Conservation (phyloP, 2,329 filamentous ascomycete genomes). For the Arthroderma uncinatum region DNA sequence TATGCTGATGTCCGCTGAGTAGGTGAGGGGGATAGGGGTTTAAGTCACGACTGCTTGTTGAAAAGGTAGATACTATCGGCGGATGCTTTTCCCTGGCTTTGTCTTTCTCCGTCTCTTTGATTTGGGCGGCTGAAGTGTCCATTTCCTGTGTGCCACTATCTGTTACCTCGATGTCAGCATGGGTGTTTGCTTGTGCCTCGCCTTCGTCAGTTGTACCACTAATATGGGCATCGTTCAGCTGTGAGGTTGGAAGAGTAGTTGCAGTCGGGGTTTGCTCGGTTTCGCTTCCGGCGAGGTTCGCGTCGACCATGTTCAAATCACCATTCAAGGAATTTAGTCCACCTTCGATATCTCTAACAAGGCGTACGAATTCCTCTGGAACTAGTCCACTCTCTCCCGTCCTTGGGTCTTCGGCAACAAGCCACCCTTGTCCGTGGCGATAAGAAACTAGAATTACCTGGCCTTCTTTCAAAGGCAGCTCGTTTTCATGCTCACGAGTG, state of each 20-base stretch:
- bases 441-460: constrained; percentile 97
- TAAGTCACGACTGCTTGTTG: constrained; percentile 42
- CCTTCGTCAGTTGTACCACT: background rate
- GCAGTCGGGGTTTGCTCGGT: constrained; percentile 25
- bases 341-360: constrained; percentile 86
- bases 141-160: background rate
- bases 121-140: background rate
- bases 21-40: constrained; percentile 36
- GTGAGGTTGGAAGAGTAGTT: constrained; percentile 7
- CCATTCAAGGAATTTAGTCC: constrained; percentile 62
- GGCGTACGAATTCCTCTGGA: constrained; percentile 87
- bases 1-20: constrained; percentile 23
- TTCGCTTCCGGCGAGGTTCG: constrained; percentile 11
- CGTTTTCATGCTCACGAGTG: constrained; percentile 88
- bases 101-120: constrained; percentile 6
- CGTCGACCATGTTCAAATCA: constrained; percentile 34
- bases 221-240: background rate
- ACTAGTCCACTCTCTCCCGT: constrained; percentile 90
- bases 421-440: constrained; percentile 89
- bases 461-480: constrained; percentile 81
- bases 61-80: constrained; percentile 42
- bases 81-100: constrained; percentile 27
- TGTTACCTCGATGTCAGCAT: background rate
- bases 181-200: background rate
- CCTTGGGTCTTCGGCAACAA: constrained; percentile 91